phyloP scores from a whole-genome alignment of 169 alveolate species.

The Eimeria sp. region DNA sequence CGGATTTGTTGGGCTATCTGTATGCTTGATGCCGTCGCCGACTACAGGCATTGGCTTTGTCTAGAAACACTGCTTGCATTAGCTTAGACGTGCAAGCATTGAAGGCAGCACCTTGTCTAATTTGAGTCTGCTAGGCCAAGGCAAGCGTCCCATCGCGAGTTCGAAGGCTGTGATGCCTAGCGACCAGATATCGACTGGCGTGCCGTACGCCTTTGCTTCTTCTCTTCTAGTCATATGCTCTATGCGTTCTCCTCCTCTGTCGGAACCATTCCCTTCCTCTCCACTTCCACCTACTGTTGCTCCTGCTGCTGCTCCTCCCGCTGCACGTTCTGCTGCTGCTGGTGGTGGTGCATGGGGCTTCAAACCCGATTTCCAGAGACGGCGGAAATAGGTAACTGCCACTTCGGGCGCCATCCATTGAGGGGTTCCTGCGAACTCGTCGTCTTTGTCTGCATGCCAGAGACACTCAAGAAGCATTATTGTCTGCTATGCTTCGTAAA shows the following conservation, averaged over 20 bases:
- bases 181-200: conserved; percentile 94
- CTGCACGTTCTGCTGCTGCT: background rate
- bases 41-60: too few species aligned
- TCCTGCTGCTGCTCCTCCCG: background rate
- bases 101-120: conserved; percentile 49
- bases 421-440: conserved; percentile 95
- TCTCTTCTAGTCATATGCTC: background rate
- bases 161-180: conserved; percentile 95
- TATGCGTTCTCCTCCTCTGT: background rate
- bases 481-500: background rate
- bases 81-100: too few species aligned
- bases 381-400: conserved; percentile 73
- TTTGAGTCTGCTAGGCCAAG: conserved; percentile 89
- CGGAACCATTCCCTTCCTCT: background rate
- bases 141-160: conserved; percentile 96
- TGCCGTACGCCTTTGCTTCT: background rate
- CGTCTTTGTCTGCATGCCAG: conserved; percentile 3
- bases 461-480: background rate
- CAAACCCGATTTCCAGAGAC: background rate
- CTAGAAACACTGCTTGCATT: too few species aligned
- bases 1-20: too few species aligned
- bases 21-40: too few species aligned
- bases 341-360: background rate
- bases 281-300: background rate
- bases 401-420: conserved; percentile 98